Evolutionary conservation across 805 yeast species (phyloP), one percentile per base, ranked within the genome.

Genomic region (Limtongia smithiae): DNA sequence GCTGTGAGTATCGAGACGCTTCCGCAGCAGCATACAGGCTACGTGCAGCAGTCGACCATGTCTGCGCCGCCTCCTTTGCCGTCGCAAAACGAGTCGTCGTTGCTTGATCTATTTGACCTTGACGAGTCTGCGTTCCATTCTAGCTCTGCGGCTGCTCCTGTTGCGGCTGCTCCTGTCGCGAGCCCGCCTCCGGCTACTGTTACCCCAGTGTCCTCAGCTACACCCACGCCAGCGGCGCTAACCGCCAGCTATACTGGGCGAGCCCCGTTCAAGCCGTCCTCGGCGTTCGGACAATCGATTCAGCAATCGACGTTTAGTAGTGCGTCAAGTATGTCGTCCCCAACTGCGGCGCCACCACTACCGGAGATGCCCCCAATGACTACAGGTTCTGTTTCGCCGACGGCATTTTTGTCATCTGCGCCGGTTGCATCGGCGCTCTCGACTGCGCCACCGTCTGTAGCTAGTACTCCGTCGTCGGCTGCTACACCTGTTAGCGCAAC

Each of bases 261-360:
- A 15, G 35, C 69, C 68, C 51, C 68, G 37, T 91, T 90, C 68
- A 83, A 79, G 46, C 97, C 97, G 31, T 75, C 89, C 15, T 88
- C 96, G 0, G 69, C 77, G 9, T 91, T 90, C 72, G 97, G 97
- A 28, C 95, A 85, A 68, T 76, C 76, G 31, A 73, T 90, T 45
- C 68, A 72, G 24, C 68, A 65, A 37, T 68, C 67, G n/a, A n/a
- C n/a, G 45, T 65, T 66, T 55, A 51, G 63, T 20, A 47, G 48
- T 32, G 51, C 59, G 5, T 51, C 51, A 15, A 55, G 58, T 11
- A 48, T 62, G 11, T 14, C 21, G 15, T 44, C 36, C 27, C 31
- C 41, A 8, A 35, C 45, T 9, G 37, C 37, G 24, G 34, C 14
- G 7, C 35, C n/a, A n/a, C n/a, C n/a, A n/a, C n/a, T n/a, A n/a